Conservation (phyloP, 164 flowering plant species). For the Aristolochia contorta region DNA sequence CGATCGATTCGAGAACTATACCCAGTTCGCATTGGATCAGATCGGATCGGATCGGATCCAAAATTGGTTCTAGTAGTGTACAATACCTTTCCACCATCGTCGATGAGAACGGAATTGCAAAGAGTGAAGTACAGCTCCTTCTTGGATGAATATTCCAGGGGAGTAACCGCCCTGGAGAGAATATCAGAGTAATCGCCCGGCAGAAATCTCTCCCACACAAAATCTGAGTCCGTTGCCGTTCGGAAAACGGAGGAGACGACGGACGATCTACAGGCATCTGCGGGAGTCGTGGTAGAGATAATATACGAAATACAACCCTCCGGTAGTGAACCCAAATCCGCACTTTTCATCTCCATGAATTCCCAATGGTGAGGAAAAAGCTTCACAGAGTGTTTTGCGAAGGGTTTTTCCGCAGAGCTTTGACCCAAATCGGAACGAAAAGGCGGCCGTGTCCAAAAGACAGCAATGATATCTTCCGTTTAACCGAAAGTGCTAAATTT, state of each 20-base stretch:
- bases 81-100: not conserved
- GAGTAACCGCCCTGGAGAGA: not conserved
- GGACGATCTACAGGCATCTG: not conserved
- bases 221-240: not conserved
- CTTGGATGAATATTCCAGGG: not conserved
- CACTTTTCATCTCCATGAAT: too few relatives aligned
- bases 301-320: not conserved
- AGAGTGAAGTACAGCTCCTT: slow-evolving; percentile 1
- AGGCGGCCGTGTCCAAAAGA: too few relatives aligned
- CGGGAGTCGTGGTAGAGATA: not conserved
- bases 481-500: too few relatives aligned
- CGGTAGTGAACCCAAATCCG: not conserved
- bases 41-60: too few relatives aligned
- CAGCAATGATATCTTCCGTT: too few relatives aligned
- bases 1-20: not conserved
- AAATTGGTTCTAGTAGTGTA: not conserved
- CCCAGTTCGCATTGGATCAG: too few relatives aligned
- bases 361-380: too few relatives aligned
- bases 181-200: not conserved
- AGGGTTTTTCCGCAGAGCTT: too few relatives aligned
- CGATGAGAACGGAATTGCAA: not conserved
- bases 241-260: not conserved
- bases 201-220: slow-evolving; percentile 2
- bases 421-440: too few relatives aligned
- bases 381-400: too few relatives aligned